Evolutionary conservation across 78 protist species (phyloP).

Genomic region (Neovahlkampfia damariscottae): DNA sequence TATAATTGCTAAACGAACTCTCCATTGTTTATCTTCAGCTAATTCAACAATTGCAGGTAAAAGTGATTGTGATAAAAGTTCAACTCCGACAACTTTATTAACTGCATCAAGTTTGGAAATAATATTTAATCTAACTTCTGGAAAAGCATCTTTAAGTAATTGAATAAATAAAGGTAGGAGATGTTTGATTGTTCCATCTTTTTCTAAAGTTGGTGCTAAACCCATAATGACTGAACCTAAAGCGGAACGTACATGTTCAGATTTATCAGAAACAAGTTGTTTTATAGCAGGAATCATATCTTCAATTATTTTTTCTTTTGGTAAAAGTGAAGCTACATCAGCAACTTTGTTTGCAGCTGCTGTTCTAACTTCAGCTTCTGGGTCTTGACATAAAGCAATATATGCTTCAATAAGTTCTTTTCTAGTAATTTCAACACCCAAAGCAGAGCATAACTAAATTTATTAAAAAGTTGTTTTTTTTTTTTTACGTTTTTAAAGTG

Average conservation of each 20-base stretch:
- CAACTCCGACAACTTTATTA: slow-evolving; percentile 69
- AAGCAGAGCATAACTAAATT: slow-evolving; percentile 9
- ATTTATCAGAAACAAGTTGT: slow-evolving; percentile 54
- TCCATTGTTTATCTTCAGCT: slow-evolving; percentile 88
- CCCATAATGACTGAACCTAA: slow-evolving; percentile 68
- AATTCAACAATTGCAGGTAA: slow-evolving; percentile 87
- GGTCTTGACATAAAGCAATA: slow-evolving; percentile 61
- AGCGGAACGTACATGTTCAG: slow-evolving; percentile 88
- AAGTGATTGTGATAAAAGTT: slow-evolving; percentile 54
- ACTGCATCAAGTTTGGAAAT: slow-evolving; percentile 66
- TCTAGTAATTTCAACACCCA: slow-evolving; percentile 53
- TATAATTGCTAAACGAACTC: slow-evolving; percentile 83
- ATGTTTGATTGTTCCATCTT: slow-evolving; percentile 46
- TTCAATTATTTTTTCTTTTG: slow-evolving; percentile 11
- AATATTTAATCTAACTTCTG: slow-evolving; percentile 84
- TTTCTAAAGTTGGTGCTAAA: slow-evolving; percentile 67
- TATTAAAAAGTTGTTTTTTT: neutral
- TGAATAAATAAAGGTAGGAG: slow-evolving; percentile 67
- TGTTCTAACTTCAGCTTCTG: slow-evolving; percentile 95
- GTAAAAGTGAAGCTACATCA: slow-evolving; percentile 30
- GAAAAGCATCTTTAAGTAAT: slow-evolving; percentile 72
- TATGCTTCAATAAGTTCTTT: slow-evolving; percentile 42
- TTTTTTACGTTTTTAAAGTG: slow-evolving; percentile 31
- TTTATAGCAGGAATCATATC: slow-evolving; percentile 51
- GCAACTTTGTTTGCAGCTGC: slow-evolving; percentile 75